Evolutionary conservation across 2,329 filamentous ascomycete genomes (phyloP), one percentile per base, ranked within the genome.

Genomic region (Stromatinia cepivora): DNA sequence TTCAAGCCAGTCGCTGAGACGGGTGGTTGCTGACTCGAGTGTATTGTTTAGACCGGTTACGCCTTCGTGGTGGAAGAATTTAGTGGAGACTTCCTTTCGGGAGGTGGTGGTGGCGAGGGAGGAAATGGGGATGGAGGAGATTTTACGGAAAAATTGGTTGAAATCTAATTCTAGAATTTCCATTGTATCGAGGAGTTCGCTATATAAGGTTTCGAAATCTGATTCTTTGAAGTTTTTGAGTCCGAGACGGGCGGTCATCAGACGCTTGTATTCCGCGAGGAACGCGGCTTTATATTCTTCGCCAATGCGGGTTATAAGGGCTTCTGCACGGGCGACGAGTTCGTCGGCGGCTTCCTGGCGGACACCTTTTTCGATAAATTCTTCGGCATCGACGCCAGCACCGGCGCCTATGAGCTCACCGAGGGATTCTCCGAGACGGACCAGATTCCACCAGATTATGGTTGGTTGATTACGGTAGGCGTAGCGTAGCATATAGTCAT

Each of bases 401-500:
- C 92, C 94, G 0, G 90, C 87, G 25, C 94, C 95, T 69, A 99
- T 88, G 1, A 97, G 84, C 80, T 98, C 95, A 28, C 93, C 95
- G 0, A 99, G 79, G 0, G 91, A 87, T 81, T 99, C 95, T 69
- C 93, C 95, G 0, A 99, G 86, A 1, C 95, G 89, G 1, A 97
- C 93, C 0, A 98, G 84, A 76, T 98, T 98, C 95, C 95, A 99
- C 95, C 95, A 99, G 77, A 99, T 95, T 69, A 99, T 92, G 56
- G 90, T 94, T 0, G 95, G 94, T 78, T 99, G 95, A 78, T 97
- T 97, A 74, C 90, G 90, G 83, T 98, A 99, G 73, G 89, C 90
- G 79, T 99, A 99, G 59, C 95, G 88, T 42, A 97, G 83, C 81
- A 91, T 86, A 77, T 91, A 86, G 77, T 99, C 95, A 79, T 99